phyloP scores from a whole-genome alignment of 1,284 basidiomycete species.

The Sporisorium exsertum region DNA sequence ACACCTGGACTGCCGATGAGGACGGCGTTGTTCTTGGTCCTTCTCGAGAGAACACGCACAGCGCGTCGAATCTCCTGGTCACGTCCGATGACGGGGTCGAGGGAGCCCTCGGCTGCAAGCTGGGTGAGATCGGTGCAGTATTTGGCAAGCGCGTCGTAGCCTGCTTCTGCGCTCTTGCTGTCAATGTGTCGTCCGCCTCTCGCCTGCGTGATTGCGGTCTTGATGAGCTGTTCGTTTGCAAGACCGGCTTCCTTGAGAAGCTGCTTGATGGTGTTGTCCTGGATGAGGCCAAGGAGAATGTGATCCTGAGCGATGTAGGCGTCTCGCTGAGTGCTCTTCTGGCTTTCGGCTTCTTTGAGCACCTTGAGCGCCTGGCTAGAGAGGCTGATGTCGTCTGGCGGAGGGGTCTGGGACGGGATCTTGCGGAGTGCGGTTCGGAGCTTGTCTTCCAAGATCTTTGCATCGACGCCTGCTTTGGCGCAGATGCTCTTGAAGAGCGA shows the following conservation, averaged over 20 bases:
- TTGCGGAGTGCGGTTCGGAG: conserved; percentile 61
- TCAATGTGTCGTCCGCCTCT: conserved; percentile 85
- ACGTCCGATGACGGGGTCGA: conserved; percentile 75
- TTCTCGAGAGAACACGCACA: conserved; percentile 66
- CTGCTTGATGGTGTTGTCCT: conserved; percentile 77
- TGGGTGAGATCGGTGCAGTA: conserved; percentile 74
- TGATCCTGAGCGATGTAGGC: conserved; percentile 92
- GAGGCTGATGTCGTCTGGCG: conserved; percentile 64
- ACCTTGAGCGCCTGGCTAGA: conserved; percentile 58
- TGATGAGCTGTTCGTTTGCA: conserved; percentile 77
- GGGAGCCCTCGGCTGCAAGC: conserved; percentile 71
- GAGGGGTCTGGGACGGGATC: conserved; percentile 64
- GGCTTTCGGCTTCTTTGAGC: conserved; percentile 60
- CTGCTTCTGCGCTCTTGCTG: conserved; percentile 76
- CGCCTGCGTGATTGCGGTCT: conserved; percentile 82
- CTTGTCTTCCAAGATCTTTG: conserved; percentile 64
- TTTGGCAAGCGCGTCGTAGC: conserved; percentile 69
- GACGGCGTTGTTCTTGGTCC: conserved; percentile 92
- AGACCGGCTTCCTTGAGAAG: conserved; percentile 81
- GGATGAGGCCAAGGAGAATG: conserved; percentile 79
- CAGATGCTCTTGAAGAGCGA: conserved; percentile 82
- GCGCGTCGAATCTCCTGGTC: conserved; percentile 67
- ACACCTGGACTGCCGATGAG: conserved; percentile 77
- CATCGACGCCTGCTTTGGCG: conserved; percentile 81
- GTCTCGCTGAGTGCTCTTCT: conserved; percentile 75